Conservation (phyloP, 768 basidiomycete species). For the Suillus variegatus region DNA sequence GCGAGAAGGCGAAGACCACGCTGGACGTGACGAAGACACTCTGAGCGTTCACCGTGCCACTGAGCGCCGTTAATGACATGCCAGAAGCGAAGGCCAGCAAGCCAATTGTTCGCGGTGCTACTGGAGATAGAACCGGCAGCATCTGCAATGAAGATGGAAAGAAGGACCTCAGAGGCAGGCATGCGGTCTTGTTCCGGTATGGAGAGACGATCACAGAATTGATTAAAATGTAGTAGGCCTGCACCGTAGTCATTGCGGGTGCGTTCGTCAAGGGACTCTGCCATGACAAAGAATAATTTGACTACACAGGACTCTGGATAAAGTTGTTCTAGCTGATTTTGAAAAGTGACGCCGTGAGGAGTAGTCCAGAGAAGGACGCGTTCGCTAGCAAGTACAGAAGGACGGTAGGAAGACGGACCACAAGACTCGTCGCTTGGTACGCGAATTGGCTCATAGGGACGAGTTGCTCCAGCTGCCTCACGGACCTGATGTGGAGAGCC, state of each 20-base stretch:
- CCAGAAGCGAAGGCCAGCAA: slow-evolving; percentile 38
- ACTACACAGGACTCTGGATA: slow-evolving; percentile 2
- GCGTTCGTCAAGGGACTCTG: slow-evolving; percentile 17
- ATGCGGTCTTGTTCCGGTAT: slow-evolving; percentile 35
- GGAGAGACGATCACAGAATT: slow-evolving; percentile 36
- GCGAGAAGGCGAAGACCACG: not conserved
- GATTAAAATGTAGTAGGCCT: slow-evolving; percentile 34
- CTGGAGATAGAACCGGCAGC: slow-evolving; percentile 18
- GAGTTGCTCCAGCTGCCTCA: not conserved
- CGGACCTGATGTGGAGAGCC: not conserved
- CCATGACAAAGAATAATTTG: slow-evolving; percentile 11
- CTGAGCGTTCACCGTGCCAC: slow-evolving; percentile 1
- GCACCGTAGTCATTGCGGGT: slow-evolving; percentile 31
- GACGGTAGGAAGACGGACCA: slow-evolving; percentile 9
- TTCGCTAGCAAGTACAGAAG: slow-evolving; percentile 14
- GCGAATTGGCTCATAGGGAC: not conserved
- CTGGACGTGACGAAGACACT: slow-evolving; percentile 1
- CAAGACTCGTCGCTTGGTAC: not conserved
- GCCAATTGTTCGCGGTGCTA: slow-evolving; percentile 32
- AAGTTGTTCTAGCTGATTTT: not conserved
- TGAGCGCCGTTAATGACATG: slow-evolving; percentile 34
- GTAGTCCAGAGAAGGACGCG: slow-evolving; percentile 21
- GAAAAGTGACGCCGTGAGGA: slow-evolving; percentile 17
- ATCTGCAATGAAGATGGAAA: slow-evolving; percentile 31
- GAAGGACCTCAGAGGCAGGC: slow-evolving; percentile 32